Percentiles rank a stretch among this genome's conserved stretches.
Evolutionary conservation across 2,329 filamentous ascomycete species (phyloP).

Genomic region (Colletotrichum sublineola): DNA sequence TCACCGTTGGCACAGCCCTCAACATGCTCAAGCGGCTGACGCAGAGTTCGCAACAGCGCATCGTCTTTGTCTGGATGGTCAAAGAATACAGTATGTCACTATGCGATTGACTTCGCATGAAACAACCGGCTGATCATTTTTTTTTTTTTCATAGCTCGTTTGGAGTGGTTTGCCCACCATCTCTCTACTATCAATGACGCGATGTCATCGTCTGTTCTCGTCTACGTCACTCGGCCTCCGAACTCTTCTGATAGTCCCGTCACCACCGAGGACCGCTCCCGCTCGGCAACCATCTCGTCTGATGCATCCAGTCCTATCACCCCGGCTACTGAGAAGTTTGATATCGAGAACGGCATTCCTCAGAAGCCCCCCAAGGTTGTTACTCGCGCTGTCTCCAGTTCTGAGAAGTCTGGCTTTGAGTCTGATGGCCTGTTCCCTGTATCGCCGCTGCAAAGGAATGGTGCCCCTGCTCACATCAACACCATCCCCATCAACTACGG

Average conservation of each 20-base stretch:
- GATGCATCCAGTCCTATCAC: constrained; percentile 25
- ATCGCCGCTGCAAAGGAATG: constrained; percentile 27
- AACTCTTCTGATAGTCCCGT: neutral
- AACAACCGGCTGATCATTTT: constrained; percentile 24
- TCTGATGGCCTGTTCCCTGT: constrained; percentile 38
- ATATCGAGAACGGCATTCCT: constrained; percentile 15
- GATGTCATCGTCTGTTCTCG: constrained; percentile 47
- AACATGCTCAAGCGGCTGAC: constrained; percentile 50
- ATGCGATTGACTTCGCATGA: neutral
- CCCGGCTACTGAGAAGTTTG: constrained; percentile 23
- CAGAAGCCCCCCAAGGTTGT: constrained; percentile 32
- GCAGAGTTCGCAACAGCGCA: constrained; percentile 44
- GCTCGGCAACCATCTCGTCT: constrained; percentile 23
- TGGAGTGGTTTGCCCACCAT: constrained; percentile 55
- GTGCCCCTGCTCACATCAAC: constrained; percentile 26
- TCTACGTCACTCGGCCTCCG: constrained; percentile 52
- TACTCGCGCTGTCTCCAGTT: constrained; percentile 37
- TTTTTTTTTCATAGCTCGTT: constrained; percentile 47
- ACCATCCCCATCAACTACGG: constrained; percentile 48
- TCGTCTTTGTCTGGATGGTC: constrained; percentile 59
- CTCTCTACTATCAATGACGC: constrained; percentile 51
- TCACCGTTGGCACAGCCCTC: constrained; percentile 59
- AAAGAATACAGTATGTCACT: constrained; percentile 51
- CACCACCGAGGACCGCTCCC: constrained; percentile 18
- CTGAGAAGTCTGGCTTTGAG: constrained; percentile 45